Evolutionary conservation across 306 rosid genomes (phyloP), one percentile per base, ranked within the genome.

Genomic region (Quercus robur): DNA sequence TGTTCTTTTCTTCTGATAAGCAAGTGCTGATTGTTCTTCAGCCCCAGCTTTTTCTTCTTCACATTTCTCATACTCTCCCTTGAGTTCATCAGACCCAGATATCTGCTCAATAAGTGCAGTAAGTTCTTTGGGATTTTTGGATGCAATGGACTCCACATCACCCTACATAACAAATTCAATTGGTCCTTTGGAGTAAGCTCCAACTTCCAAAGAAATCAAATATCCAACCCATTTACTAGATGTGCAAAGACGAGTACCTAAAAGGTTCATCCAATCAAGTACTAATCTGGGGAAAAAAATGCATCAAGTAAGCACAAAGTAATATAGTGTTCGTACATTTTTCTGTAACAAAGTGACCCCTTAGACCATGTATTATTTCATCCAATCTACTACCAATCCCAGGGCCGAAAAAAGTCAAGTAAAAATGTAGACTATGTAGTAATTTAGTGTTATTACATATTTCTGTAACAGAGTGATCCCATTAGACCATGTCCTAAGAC

Each of bases 121-220:
- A 21, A 96, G 94, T 79, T 96, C 99, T 82, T 93, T 91, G 1
- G 99, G 99, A 82, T 88, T 96, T 80, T 96, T 96, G 3, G 98
- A 93, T 14, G 98, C 99, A 84, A 96, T 90, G 73, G 99, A 93
- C 83, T 96, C 99, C 80, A 96, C 99, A 68, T 96, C 99, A 56
- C 99, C 99, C 99, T 96, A 81, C 56, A 84, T 20, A 14, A 86
- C 28, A 78, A 77, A 56, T 17, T 70, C 38, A 51, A 75, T 46
- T 23, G 46, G 20, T 56, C 26, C 74, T 44, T 69, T 64, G 18
- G 56, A 67, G 41, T 72, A 73, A 81, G 51, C 23, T n/a, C 14
- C 74, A 62, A 35, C 76, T 46, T 51, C 62, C 81, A 80, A 9
- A 33, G 71, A 59, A 51, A 54, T 17, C 41, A 51, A 38, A 70